Percentiles rank a stretch among this genome's conserved stretches.
Evolutionary conservation across 2,329 filamentous ascomycete genomes (phyloP).

Genomic region (Colletotrichum graminicola): DNA sequence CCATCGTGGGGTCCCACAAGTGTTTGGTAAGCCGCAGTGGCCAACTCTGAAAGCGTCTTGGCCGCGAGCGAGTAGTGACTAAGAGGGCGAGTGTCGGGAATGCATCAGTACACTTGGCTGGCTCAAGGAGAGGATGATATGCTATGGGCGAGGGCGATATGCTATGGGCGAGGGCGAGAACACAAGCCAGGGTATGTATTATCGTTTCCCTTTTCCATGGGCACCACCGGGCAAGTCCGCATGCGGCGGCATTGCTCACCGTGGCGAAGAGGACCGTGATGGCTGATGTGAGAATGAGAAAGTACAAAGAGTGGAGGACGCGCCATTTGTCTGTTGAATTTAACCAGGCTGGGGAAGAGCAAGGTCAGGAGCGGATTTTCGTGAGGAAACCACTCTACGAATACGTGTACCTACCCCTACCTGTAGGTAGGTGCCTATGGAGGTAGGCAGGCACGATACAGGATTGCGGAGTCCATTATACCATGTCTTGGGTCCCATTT

Average conservation of each 20-base stretch:
- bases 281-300: constrained; percentile 6
- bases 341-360: not conserved
- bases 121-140: no score
- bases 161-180: no score
- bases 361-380: constrained; percentile 16
- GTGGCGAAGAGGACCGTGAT: constrained; percentile 31
- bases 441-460: not conserved
- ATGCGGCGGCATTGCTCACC: constrained; percentile 23
- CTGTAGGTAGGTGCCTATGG: not conserved
- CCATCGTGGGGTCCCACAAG: not conserved
- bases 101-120: not conserved
- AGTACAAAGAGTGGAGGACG: not conserved
- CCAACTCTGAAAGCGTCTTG: not conserved
- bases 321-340: not conserved
- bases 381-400: constrained; percentile 30
- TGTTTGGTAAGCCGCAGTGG: constrained; percentile 11
- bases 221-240: constrained; percentile 31
- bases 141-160: not conserved
- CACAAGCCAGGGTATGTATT: not conserved
- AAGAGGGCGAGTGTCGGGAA: not conserved
- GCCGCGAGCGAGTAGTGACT: not conserved
- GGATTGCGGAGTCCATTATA: not conserved
- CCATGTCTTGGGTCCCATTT: constrained; percentile 18
- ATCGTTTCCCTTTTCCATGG: not conserved
- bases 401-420: no score